These are phyloP conservation scores for Backusella parvicylindrica DNA, from an alignment of 192 early-diverging fungal genomes.

Conservation along the genomic window DNA sequence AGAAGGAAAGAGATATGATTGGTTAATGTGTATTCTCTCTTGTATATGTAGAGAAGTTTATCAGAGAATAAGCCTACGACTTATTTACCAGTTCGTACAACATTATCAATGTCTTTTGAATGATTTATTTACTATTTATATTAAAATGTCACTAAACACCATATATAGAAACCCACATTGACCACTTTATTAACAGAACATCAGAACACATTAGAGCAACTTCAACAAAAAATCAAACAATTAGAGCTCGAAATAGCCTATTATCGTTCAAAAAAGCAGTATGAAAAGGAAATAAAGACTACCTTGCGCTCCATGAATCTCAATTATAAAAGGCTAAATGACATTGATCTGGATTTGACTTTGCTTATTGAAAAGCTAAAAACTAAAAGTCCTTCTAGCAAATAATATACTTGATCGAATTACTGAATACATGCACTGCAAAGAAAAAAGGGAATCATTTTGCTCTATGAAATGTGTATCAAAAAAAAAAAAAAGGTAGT, in stretches of 20 bases:
- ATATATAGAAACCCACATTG: background rate
- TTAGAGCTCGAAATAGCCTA: background rate
- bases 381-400: too few species aligned
- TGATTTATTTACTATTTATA: too few species aligned
- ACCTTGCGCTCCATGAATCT: background rate
- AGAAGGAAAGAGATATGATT: background rate
- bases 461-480: too few species aligned
- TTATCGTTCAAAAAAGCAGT: background rate
- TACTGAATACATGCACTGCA: too few species aligned
- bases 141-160: too few species aligned
- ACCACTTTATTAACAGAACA: background rate
- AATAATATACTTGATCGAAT: too few species aligned
- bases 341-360: background rate
- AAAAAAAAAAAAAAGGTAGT: too few species aligned
- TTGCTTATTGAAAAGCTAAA: background rate
- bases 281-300: background rate
- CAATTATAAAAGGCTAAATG: background rate
- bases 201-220: background rate
- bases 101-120: too few species aligned
- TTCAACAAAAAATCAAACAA: background rate
- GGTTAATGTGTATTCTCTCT: background rate
- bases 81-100: background rate
- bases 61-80: background rate
- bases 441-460: too few species aligned
- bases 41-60: background rate